A percentile compares a stretch with the other conserved stretches of the same genome.
Evolutionary conservation across 208 protist genomes (phyloP).

Genomic region (Strigomonas galati): DNA sequence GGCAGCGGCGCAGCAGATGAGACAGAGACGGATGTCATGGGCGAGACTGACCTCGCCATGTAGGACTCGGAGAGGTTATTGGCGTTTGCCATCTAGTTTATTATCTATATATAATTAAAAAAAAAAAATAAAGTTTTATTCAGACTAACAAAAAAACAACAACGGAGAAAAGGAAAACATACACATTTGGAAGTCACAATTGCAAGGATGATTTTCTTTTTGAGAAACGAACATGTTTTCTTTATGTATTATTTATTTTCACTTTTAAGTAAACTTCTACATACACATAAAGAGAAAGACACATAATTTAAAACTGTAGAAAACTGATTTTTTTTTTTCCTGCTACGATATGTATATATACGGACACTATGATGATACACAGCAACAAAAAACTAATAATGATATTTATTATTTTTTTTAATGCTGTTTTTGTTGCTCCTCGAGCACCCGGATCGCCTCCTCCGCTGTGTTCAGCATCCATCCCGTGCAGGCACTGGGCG

Average conservation of each 20-base stretch:
- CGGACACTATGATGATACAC: background rate
- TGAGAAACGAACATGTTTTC: background rate
- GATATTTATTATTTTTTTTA: background rate
- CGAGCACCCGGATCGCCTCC: background rate
- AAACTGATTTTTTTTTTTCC: background rate
- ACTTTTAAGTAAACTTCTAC: background rate
- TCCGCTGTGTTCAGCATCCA: conserved; percentile 39
- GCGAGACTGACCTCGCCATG: background rate
- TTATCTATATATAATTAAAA: no score
- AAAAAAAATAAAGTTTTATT: background rate
- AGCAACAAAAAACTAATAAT: background rate
- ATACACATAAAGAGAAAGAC: background rate
- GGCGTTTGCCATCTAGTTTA: no score
- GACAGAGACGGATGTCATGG: background rate
- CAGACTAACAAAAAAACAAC: background rate
- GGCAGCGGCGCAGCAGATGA: background rate
- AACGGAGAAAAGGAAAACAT: background rate
- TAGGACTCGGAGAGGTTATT: background rate
- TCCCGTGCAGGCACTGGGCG: conserved; percentile 62
- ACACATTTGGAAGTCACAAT: no score
- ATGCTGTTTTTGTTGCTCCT: background rate
- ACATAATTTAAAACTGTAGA: background rate
- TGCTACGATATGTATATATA: background rate
- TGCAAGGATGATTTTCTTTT: no score
- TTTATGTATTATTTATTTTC: conserved; percentile 3